phyloP scores from a whole-genome alignment of 495 filamentous ascomycete genomes.

The Glonium stellatum region DNA sequence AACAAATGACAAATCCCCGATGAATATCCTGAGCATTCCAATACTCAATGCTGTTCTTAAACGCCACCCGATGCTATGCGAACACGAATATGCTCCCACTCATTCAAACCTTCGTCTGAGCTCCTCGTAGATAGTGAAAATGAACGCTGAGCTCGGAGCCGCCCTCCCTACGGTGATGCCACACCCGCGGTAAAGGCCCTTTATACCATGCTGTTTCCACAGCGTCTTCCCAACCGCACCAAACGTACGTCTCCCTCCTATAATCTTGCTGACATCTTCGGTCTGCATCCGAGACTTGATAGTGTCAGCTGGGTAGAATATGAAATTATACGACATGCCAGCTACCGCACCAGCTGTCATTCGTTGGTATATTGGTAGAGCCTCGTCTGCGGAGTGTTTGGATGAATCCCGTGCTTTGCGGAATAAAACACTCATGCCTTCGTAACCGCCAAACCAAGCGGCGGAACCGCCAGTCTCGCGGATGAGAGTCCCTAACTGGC shows the following conservation, averaged over 20 bases:
- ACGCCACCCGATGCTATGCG: conserved; percentile 1
- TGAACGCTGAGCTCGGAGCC: conserved; percentile 92
- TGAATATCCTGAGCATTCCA: no score
- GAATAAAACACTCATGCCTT: conserved; percentile 67
- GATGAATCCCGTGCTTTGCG: conserved; percentile 31
- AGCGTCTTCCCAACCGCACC: conserved; percentile 58
- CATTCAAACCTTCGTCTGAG: conserved; percentile 36
- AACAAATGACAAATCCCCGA: no score
- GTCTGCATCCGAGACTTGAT: conserved; percentile 97
- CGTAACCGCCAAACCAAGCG: conserved; percentile 93
- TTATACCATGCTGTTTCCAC: conserved; percentile 74
- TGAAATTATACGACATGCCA: conserved; percentile 89
- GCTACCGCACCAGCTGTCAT: conserved; percentile 83
- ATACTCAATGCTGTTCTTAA: background rate
- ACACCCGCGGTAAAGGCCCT: conserved; percentile 85
- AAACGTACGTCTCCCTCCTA: conserved; percentile 51
- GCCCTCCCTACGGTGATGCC: conserved; percentile 84
- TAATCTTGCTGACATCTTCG: conserved; percentile 50
- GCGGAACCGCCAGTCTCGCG: conserved; percentile 88
- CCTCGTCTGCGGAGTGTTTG: conserved; percentile 13
- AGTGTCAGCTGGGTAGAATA: conserved; percentile 95
- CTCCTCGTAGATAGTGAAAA: conserved; percentile 87
- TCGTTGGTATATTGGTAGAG: conserved; percentile 67
- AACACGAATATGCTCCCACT: background rate
- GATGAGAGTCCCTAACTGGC: conserved; percentile 86